These are phyloP conservation scores for Hypoxylon sp. DNA, from an alignment of 2,329 filamentous ascomycete species.

Conservation along the genomic window DNA sequence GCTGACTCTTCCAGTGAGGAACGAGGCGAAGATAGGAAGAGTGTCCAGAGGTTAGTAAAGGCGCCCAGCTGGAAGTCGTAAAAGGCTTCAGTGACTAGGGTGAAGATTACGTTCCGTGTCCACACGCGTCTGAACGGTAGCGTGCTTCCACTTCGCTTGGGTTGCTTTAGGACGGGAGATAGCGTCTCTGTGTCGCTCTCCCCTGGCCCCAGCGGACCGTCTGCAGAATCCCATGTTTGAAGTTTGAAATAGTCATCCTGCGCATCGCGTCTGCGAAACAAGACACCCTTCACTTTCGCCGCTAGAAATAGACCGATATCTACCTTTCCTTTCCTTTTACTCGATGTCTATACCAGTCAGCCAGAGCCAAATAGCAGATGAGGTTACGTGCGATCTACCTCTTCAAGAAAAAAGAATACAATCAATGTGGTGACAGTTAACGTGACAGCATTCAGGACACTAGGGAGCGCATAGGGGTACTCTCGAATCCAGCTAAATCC, in stretches of 20 bases:
- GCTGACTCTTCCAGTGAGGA: slow-evolving; percentile 55
- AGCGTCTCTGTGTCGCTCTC: slow-evolving; percentile 30
- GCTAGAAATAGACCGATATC: slow-evolving; percentile 61
- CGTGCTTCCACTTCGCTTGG: slow-evolving; percentile 46
- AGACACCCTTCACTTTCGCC: slow-evolving; percentile 52
- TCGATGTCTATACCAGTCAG: slow-evolving; percentile 60
- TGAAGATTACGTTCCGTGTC: slow-evolving; percentile 65
- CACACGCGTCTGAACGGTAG: slow-evolving; percentile 62
- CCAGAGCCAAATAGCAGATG: neutral
- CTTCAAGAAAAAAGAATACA: slow-evolving; percentile 76
- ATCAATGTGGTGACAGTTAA: slow-evolving; percentile 68
- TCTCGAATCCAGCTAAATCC: slow-evolving; percentile 75
- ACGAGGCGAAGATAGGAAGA: slow-evolving; percentile 79
- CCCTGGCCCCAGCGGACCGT: slow-evolving; percentile 21
- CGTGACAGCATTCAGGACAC: slow-evolving; percentile 74
- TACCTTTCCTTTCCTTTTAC: slow-evolving; percentile 61
- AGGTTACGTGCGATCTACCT: slow-evolving; percentile 59
- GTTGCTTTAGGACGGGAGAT: slow-evolving; percentile 52
- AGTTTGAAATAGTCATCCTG: slow-evolving; percentile 55
- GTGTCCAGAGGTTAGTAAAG: slow-evolving; percentile 78
- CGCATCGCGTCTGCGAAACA: slow-evolving; percentile 51
- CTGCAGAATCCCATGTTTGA: slow-evolving; percentile 40
- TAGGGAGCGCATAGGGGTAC: slow-evolving; percentile 80
- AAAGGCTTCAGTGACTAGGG: slow-evolving; percentile 75
- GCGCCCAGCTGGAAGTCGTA: slow-evolving; percentile 79